phyloP scores from a whole-genome alignment of 2,329 filamentous ascomycete species.

The Venturia pyrina region DNA sequence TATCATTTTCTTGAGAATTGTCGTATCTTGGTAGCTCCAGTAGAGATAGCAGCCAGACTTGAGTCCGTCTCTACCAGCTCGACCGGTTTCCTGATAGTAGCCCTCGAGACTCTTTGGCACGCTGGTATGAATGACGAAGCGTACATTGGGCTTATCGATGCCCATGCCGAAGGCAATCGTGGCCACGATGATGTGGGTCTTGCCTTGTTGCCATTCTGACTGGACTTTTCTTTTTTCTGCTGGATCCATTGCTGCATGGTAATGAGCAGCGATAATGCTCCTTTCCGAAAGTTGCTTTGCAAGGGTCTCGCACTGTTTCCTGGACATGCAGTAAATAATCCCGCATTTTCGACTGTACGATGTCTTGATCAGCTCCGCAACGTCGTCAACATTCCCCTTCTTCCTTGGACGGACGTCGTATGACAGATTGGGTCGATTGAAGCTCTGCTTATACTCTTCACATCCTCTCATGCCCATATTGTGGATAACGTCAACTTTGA shows the following conservation, averaged over 20 bases:
- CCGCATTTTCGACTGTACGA: slow-evolving; percentile 66
- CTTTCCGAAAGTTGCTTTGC: slow-evolving; percentile 57
- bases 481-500: slow-evolving; percentile 82
- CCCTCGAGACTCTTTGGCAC: slow-evolving; percentile 93
- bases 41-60: slow-evolving; percentile 83
- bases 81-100: slow-evolving; percentile 96
- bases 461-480: slow-evolving; percentile 78
- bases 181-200: slow-evolving; percentile 82
- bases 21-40: slow-evolving; percentile 71
- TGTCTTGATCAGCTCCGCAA: slow-evolving; percentile 57
- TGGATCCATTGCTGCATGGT: slow-evolving; percentile 69
- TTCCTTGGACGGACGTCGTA: slow-evolving; percentile 71
- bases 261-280: slow-evolving; percentile 67
- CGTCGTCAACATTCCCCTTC: slow-evolving; percentile 45
- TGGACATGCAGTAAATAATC: slow-evolving; percentile 87
- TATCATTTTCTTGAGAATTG: slow-evolving; percentile 69
- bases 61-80: slow-evolving; percentile 84
- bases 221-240: slow-evolving; percentile 63
- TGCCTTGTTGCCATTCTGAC: slow-evolving; percentile 69
- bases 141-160: slow-evolving; percentile 96
- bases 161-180: slow-evolving; percentile 99
- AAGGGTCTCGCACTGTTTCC: slow-evolving; percentile 71
- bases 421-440: slow-evolving; percentile 89
- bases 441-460: slow-evolving; percentile 78
- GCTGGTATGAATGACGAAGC: slow-evolving; percentile 89